Conservation (phyloP, 2,329 filamentous ascomycete genomes). For the Cryphonectria radicalis region DNA sequence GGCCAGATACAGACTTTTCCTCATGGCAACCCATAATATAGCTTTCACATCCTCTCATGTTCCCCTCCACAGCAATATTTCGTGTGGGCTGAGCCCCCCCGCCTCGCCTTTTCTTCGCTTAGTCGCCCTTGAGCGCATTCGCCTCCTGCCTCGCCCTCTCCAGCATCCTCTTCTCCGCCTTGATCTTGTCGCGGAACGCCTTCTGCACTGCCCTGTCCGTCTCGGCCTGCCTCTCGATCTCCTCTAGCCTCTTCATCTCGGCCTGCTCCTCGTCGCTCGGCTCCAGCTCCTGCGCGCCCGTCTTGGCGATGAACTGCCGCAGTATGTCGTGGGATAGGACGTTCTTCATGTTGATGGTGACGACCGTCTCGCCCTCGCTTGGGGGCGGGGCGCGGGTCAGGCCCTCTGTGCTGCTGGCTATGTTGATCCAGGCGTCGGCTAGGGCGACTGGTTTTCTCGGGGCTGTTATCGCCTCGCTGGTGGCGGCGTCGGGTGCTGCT, state of each 20-base stretch:
- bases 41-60: background rate
- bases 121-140: conserved; percentile 46
- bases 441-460: conserved; percentile 23
- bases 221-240: conserved; percentile 54
- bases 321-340: conserved; percentile 66
- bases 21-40: background rate
- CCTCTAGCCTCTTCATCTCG: conserved; percentile 62
- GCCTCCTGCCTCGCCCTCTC: conserved; percentile 57
- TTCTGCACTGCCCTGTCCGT: conserved; percentile 59
- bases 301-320: conserved; percentile 63
- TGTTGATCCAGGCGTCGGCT: conserved; percentile 26
- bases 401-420: conserved; percentile 47
- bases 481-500: background rate
- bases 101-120: background rate
- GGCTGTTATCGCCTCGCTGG: background rate
- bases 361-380: conserved; percentile 51
- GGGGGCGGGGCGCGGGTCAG: conserved; percentile 54
- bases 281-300: conserved; percentile 60
- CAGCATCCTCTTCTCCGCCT: conserved; percentile 64
- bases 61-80: background rate
- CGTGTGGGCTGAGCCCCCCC: too few species aligned
- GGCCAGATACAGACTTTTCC: background rate
- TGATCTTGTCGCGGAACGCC: conserved; percentile 59
- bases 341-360: conserved; percentile 67
- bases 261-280: conserved; percentile 63